A percentile compares a stretch with the other conserved stretches of the same genome.
Evolutionary conservation across 2,329 filamentous ascomycete species (phyloP).

Genomic region (Ceratocystis albifundus): DNA sequence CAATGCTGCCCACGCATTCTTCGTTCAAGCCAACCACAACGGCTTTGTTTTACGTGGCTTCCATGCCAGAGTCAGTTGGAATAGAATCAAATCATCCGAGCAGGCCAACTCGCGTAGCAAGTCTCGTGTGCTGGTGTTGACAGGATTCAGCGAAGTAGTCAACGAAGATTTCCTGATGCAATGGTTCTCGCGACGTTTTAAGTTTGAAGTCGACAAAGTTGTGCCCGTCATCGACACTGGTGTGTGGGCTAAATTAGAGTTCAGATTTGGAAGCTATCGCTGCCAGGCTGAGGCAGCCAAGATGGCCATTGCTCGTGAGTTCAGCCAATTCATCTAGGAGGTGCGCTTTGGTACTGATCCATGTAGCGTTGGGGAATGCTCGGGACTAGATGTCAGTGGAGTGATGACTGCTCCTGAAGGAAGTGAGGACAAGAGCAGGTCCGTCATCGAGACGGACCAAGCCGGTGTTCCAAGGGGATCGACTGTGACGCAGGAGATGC

Average conservation of each 20-base stretch:
- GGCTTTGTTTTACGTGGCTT: conserved; percentile 33
- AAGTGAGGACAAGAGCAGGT: not conserved
- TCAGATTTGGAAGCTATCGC: conserved; percentile 44
- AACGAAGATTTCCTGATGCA: conserved; percentile 32
- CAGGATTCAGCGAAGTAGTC: conserved; percentile 36
- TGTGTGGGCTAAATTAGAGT: conserved; percentile 35
- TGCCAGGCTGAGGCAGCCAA: conserved; percentile 43
- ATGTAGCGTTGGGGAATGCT: conserved; percentile 14
- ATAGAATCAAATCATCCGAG: conserved; percentile 38
- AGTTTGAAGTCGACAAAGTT: conserved; percentile 39
- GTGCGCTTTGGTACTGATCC: conserved; percentile 23
- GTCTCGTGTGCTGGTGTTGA: conserved; percentile 43
- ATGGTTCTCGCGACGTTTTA: conserved; percentile 36
- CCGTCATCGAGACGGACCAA: not conserved
- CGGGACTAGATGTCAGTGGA: not conserved
- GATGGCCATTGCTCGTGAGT: conserved; percentile 28
- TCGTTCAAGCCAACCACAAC: conserved; percentile 23
- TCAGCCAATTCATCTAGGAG: conserved; percentile 17
- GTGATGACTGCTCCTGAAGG: not conserved
- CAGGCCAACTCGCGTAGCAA: conserved; percentile 26
- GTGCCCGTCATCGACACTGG: conserved; percentile 28
- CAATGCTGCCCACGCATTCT: conserved; percentile 31
- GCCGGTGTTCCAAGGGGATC: not conserved
- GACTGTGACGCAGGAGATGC: not conserved
- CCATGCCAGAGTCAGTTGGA: conserved; percentile 34